Conservation (phyloP, 345 rosid genomes). For the Citrus trifoliata region DNA sequence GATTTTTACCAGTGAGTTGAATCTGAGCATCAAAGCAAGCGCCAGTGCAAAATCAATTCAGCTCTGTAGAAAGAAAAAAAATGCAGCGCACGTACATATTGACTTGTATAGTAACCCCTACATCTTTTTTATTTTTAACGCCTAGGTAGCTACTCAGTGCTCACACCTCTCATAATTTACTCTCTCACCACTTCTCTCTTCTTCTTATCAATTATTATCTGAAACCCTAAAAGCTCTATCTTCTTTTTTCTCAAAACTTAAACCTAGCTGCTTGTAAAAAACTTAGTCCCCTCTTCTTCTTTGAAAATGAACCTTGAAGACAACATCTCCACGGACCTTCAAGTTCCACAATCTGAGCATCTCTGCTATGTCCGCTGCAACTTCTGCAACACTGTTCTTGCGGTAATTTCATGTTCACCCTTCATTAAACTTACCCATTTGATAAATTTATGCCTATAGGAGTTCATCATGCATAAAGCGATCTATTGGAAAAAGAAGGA, state of each 20-base stretch:
- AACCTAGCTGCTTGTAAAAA: neutral
- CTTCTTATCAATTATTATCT: neutral
- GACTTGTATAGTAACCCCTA: conserved; percentile 27
- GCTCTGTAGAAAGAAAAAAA: conserved; percentile 20
- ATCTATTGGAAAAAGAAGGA: too few relatives aligned
- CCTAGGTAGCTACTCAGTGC: conserved; percentile 1
- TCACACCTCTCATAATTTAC: neutral
- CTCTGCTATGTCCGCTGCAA: conserved; percentile 97
- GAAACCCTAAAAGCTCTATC: conserved; percentile 18
- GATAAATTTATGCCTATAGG: neutral
- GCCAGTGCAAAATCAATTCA: conserved; percentile 22
- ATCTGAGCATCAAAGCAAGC: conserved; percentile 22
- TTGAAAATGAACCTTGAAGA: conserved; percentile 61
- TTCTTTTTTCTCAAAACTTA: neutral
- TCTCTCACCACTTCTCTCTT: conserved; percentile 3
- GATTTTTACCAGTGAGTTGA: neutral
- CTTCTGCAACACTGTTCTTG: conserved; percentile 98
- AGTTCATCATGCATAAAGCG: neutral
- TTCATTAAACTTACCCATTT: neutral
- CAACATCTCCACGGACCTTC: conserved; percentile 56
- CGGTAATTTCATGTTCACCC: conserved; percentile 41
- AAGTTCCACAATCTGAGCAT: conserved; percentile 64
- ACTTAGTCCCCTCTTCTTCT: neutral
- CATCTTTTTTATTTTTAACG: conserved; percentile 21
- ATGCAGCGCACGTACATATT: conserved; percentile 17